Percentiles rank a stretch among this genome's conserved stretches.
Evolutionary conservation across 2,329 filamentous ascomycete species (phyloP).

Genomic region (Septoria linicola): DNA sequence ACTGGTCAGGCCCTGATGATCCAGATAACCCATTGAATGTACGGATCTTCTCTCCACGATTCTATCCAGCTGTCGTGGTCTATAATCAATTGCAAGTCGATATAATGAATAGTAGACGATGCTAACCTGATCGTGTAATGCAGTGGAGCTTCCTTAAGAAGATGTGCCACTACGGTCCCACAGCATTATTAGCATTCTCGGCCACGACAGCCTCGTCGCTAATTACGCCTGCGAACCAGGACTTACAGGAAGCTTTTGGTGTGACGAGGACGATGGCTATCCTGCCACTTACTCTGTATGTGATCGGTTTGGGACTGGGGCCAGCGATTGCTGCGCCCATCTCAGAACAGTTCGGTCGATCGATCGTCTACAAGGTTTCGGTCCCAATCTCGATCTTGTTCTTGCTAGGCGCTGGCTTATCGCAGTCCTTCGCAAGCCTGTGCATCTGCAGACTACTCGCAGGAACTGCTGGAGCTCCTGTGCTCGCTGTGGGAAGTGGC

Average conservation of each 20-base stretch:
- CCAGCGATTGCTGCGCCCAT: constrained; percentile 53
- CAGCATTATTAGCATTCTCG: constrained; percentile 24
- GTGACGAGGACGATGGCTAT: constrained; percentile 57
- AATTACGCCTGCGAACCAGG: constrained; percentile 26
- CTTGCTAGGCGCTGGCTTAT: constrained; percentile 34
- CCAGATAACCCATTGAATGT: constrained; percentile 26
- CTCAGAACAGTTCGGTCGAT: constrained; percentile 38
- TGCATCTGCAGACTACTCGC: constrained; percentile 47
- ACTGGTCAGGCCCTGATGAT: constrained; percentile 32
- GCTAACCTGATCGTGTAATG: not conserved
- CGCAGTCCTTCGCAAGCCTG: constrained; percentile 28
- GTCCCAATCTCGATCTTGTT: constrained; percentile 40
- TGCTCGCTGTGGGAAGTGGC: constrained; percentile 45
- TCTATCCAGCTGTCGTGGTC: no score
- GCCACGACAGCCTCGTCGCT: constrained; percentile 33
- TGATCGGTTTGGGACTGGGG: constrained; percentile 65
- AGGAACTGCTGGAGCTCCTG: constrained; percentile 40
- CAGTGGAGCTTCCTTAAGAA: constrained; percentile 24
- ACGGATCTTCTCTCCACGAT: no score
- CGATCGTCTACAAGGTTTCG: constrained; percentile 39
- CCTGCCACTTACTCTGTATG: constrained; percentile 57
- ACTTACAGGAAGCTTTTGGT: constrained; percentile 47
- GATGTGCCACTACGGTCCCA: constrained; percentile 18
- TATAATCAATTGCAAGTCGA: no score
- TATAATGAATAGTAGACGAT: no score